Evolutionary conservation across 2,329 filamentous ascomycete genomes (phyloP), one percentile per base, ranked within the genome.

Genomic region (Colletotrichum sp.): DNA sequence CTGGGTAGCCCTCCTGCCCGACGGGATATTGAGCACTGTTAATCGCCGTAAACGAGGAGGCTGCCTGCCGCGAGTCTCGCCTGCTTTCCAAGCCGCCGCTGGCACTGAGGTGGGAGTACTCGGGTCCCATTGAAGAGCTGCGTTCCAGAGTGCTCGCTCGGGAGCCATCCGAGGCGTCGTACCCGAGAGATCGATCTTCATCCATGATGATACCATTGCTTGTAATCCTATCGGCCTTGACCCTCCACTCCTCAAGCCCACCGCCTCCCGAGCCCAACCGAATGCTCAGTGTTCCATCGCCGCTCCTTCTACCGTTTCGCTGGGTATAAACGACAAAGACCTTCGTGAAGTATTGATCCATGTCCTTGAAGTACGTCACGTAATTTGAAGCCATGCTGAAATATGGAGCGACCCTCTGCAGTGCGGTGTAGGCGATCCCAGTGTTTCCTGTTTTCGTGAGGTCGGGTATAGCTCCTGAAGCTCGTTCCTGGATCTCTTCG

Each of bases 371-470:
- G 9, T 90, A 89, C 63, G 83, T 84, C 71, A 89, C 86, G 81
- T 92, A 93, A 5, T 88, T 89, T 34, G 86, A 86, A 3, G 90
- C 91, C 89, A 92, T 91, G 71, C 88, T 87, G 58, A 92, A 82
- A 80, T 87, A 87, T 5, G 82, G 82, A 0, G 87, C 85, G 86
- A 93, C 90, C 61, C 87, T 86, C 3, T 83, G 83, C 26, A 93
- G 84, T 9, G 91, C 87, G 61, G 87, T 86, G 69, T 87, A 86
- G 0, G 90, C 86, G 60, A 90, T 82, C 2, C 86, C 86, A 0
- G 89, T 89, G 1, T 88, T 84, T 0, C 86, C 87, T 21, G 80
- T 81, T 48, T 81, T 83, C 10, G 83, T 83, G n/a, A 84, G 78
- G 32, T 84, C 82, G 6, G 67, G 61, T 9, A 78, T 79, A 5